These are phyloP conservation scores for Boechera retrofracta DNA, from an alignment of 345 rosid genomes.

Conservation along the genomic window DNA sequence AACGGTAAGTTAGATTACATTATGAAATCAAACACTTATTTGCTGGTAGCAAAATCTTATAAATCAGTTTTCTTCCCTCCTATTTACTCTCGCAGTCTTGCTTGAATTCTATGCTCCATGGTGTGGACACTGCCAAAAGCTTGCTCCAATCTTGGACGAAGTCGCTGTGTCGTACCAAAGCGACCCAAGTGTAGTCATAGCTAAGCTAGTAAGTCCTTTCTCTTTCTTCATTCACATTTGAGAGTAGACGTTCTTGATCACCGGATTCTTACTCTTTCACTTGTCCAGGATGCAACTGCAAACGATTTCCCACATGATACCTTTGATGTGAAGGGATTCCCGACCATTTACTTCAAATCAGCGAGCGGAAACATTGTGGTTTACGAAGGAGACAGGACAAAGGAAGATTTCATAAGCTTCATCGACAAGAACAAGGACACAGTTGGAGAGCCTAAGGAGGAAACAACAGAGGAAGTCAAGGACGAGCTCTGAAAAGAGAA, in stretches of 20 bases:
- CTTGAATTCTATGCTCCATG: conserved; percentile 97
- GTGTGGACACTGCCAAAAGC: conserved; percentile 96
- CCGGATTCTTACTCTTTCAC: neutral
- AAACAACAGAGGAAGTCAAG: conserved; percentile 33
- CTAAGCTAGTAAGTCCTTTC: conserved; percentile 71
- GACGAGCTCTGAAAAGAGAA: conserved; percentile 67
- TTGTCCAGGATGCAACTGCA: conserved; percentile 79
- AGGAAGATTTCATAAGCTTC: conserved; percentile 78
- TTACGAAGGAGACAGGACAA: conserved; percentile 83
- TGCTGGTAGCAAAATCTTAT: neutral
- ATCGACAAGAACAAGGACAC: conserved; percentile 77
- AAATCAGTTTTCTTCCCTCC: neutral
- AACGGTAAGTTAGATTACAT: conserved; percentile 58
- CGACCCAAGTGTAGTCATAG: conserved; percentile 69
- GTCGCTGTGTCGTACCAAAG: conserved; percentile 72
- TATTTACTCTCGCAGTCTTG: conserved; percentile 60
- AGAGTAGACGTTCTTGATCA: too few relatives aligned
- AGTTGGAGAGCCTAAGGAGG: conserved; percentile 39
- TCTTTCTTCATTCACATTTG: neutral
- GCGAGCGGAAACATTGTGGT: conserved; percentile 63
- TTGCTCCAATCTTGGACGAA: conserved; percentile 97
- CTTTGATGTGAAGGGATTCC: conserved; percentile 88
- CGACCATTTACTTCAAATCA: conserved; percentile 78
- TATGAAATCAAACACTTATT: neutral
- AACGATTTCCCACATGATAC: conserved; percentile 68